phyloP scores from a whole-genome alignment of 192 early-diverging fungal species.

The Mortierella alpina region DNA sequence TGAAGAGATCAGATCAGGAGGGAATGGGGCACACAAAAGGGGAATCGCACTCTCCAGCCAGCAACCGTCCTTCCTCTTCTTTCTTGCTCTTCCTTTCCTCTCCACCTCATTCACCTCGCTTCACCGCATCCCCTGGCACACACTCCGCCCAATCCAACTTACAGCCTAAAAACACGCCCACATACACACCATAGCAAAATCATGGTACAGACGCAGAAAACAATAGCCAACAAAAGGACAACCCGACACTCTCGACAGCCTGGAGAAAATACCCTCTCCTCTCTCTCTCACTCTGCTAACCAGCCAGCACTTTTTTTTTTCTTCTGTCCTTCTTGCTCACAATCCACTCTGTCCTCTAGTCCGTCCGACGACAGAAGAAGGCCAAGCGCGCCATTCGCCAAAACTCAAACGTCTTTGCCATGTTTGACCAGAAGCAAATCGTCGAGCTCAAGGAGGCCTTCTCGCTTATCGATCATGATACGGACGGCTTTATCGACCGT shows the following conservation, averaged over 20 bases:
- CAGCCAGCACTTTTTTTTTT: background rate
- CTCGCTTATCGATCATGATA: slow-evolving; percentile 94
- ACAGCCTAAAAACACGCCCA: background rate
- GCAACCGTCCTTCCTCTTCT: background rate
- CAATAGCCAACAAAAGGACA: no score
- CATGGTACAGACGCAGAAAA: background rate
- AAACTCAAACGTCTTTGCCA: slow-evolving; percentile 97
- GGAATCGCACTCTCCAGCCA: no score
- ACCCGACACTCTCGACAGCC: no score
- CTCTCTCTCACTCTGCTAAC: background rate
- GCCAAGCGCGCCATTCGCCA: slow-evolving; percentile 93
- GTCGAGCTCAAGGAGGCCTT: slow-evolving; percentile 98
- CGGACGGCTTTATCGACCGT: slow-evolving; percentile 90
- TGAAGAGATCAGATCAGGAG: no score
- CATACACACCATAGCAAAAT: background rate
- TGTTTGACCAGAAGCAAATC: slow-evolving; percentile 97
- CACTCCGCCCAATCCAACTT: background rate
- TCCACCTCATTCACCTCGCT: background rate
- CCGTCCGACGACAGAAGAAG: slow-evolving; percentile 66
- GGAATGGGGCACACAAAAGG: no score
- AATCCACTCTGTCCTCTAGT: slow-evolving; percentile 11
- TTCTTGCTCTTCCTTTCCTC: background rate
- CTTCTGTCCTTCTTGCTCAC: background rate
- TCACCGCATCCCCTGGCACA: background rate
- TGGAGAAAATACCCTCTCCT: background rate